phyloP scores from a whole-genome alignment of 2,329 filamentous ascomycete genomes.

The Fusarium lyarnte region DNA sequence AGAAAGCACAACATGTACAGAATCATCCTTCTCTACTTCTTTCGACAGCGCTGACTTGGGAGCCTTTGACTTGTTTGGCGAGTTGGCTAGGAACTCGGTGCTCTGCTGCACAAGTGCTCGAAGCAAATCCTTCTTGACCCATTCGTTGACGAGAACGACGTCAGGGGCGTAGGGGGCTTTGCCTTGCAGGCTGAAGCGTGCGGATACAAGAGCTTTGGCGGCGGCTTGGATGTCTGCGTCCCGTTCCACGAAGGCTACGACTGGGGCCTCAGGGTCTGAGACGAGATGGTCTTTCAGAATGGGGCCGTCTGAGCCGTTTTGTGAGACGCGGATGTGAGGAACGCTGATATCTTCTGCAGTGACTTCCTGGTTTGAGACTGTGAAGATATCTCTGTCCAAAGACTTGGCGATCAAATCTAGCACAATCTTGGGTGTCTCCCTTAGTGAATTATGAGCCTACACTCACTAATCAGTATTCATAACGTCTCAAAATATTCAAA shows the following conservation, averaged over 20 bases:
- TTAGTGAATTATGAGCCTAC: constrained; percentile 3
- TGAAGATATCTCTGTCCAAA: constrained; percentile 16
- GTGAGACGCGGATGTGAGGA: constrained; percentile 9
- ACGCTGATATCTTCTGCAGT: neutral
- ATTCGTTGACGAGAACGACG: constrained; percentile 35
- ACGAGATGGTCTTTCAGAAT: constrained; percentile 4
- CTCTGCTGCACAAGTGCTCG: constrained; percentile 21
- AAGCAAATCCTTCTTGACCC: constrained; percentile 37
- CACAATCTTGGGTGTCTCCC: constrained; percentile 8
- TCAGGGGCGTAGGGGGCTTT: constrained; percentile 36
- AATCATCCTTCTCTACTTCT: constrained; percentile 16
- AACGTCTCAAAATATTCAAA: fast-evolving
- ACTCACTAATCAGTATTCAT: fast-evolving
- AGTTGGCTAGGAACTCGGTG: neutral
- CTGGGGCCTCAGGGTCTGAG: constrained; percentile 3
- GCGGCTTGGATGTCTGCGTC: constrained; percentile 32
- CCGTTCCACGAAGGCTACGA: constrained; percentile 32
- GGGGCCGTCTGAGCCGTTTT: constrained; percentile 4
- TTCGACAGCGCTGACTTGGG: neutral
- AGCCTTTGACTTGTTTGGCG: neutral
- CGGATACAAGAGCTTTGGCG: constrained; percentile 19
- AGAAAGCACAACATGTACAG: constrained; percentile 14
- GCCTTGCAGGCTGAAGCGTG: constrained; percentile 27
- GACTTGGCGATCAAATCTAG: constrained; percentile 4
- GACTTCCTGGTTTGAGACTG: neutral